phyloP scores from a whole-genome alignment of 768 basidiomycete genomes.

The Collybiopsis confluens region DNA sequence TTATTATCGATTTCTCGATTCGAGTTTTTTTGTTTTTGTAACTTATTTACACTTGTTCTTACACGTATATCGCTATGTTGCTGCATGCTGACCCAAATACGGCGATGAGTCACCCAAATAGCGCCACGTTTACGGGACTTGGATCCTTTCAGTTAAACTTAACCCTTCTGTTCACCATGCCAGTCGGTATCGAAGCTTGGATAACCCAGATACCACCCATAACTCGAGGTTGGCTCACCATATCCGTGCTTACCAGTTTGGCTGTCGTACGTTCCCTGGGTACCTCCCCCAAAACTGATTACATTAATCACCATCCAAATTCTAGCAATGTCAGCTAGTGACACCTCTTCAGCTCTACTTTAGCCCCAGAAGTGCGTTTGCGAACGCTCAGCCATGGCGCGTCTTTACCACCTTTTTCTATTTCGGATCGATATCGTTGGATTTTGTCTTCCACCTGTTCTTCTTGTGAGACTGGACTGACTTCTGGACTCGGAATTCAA shows the following conservation, averaged over 20 bases:
- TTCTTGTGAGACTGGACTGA: slow-evolving; percentile 76
- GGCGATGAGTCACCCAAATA: no score
- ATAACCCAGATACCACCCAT: slow-evolving; percentile 88
- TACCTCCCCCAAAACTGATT: slow-evolving; percentile 3
- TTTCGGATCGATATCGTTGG: slow-evolving; percentile 89
- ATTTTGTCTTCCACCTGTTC: slow-evolving; percentile 96
- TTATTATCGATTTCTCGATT: no score
- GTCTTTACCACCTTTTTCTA: slow-evolving; percentile 91
- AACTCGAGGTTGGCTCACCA: slow-evolving; percentile 79
- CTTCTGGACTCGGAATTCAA: background rate
- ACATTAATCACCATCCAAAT: background rate
- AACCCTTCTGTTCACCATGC: slow-evolving; percentile 46
- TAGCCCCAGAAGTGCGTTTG: slow-evolving; percentile 81
- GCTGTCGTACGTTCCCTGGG: slow-evolving; percentile 68
- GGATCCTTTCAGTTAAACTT: no score
- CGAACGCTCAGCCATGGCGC: slow-evolving; percentile 87
- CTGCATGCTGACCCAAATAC: no score
- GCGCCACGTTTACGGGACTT: no score
- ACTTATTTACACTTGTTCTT: no score
- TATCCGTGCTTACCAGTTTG: slow-evolving; percentile 76
- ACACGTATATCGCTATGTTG: no score
- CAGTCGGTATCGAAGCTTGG: slow-evolving; percentile 87
- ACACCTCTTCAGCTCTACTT: slow-evolving; percentile 92
- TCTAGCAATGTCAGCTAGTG: slow-evolving; percentile 87
- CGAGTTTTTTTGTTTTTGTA: no score